Evolutionary conservation across 2,329 filamentous ascomycete species (phyloP), one percentile per base, ranked within the genome.

Genomic region (Helminthosporium solani): DNA sequence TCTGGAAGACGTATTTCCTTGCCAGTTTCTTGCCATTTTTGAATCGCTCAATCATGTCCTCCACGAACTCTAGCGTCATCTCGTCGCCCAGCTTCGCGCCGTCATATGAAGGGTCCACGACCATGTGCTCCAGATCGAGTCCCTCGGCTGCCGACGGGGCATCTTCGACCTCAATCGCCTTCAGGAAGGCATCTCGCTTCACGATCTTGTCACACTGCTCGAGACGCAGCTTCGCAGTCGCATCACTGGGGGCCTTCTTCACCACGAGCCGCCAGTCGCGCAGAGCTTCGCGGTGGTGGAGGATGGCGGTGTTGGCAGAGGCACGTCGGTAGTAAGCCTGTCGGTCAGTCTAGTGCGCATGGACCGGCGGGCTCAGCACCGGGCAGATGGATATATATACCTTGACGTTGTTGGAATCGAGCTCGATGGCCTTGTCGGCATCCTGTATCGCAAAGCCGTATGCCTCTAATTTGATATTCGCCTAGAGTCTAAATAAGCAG

Each of bases 1-100:
- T 99, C 75, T 96, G 90, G 77, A 92, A 97, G 56, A 92, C 94
- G 67, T 96, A 99, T 80, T 97, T 99, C 74, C 84, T 86, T 71
- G 94, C 90, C 46, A 99, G 80, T 73, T 89, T 92, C 80, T 99
- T 97, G 66, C 94, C 94, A 40, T 82, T 86, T 81, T 95, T 96
- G 42, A 49, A 49, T 7, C 47, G 47, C 47, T 49, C 47, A 12
- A 49, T 49, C 47, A 49, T 49, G 39, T 49, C 47, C 35, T 49
- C 47, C 18, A 49, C 39, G 66, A 99, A 99, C 62, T 96, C 92
- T 58, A 92, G 83, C 1, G 92, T 96, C 90, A 99, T 99, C 68
- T 87, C 80, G 41, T 86, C 80, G 31, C 81, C 86, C 42, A 99
- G 75, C 46, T 79, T 80, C 18, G 84, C 86, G 50, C 94, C 94